Evolutionary conservation across 495 filamentous ascomycete species (phyloP), one percentile per base, ranked within the genome.

Genomic region (Thozetella sp.): DNA sequence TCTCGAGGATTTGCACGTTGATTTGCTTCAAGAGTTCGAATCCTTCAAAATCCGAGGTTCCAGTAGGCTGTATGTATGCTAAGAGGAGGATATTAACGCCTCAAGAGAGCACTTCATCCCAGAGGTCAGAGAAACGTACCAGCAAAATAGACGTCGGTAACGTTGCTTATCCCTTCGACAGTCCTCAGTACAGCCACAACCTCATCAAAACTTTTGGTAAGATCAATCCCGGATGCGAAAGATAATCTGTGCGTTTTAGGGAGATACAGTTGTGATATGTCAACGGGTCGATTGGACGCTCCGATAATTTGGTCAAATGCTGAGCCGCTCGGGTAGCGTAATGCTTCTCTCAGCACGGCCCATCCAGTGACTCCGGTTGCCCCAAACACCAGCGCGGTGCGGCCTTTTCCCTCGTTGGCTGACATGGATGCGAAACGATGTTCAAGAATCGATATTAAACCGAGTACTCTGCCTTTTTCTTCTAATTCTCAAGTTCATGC

Each of bases 311-410:
- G 6, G 6, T 37, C 6, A 15, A 37, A 37, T 60, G 68, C 61
- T 1, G 57, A 63, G 0, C 61, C n/a, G 0, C 65, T 70, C 1
- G 70, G 67, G 51, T 74, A 70, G 2, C 22, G 12, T 3, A 73
- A 58, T 19, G 46, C 43, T 43, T 67, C 46, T 3, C 67, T 59
- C 20, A 62, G 22, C n/a, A 72, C 56, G 34, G 66, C 51, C 70
- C 71, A 73, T 19, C 70, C 70, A 0, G 73, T 67, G 53, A 75
- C 71, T 2, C 70, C 73, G 11, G 66, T 68, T n/a, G 73, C 72
- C 22, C 73, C 70, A 57, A 76, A 71, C 51, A 73, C 62, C 20
- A 73, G 63, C 9, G 67, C 54, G 50, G 55, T 55, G 53, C 37
- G 60, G 56, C 43, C 26, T 1, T 19, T 25, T 19, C 45, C 22